These are phyloP conservation scores for Globisporangium polare DNA, from an alignment of 352 stramenopile genomes.

Conservation along the genomic window DNA sequence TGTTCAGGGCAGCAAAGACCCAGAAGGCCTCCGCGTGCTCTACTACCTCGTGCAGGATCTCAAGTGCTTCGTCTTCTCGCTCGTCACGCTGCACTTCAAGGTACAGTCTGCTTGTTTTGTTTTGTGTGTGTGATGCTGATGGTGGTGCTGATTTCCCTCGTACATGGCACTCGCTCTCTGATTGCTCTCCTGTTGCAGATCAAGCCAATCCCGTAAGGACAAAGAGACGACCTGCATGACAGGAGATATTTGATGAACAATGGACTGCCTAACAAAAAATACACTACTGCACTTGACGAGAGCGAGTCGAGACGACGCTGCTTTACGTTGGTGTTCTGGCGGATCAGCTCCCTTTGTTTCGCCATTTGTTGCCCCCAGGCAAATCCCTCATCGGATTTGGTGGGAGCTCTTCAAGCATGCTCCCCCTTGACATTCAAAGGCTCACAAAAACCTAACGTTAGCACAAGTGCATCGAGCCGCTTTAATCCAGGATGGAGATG, in stretches of 20 bases:
- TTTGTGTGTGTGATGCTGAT: neutral
- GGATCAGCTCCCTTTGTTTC: no score
- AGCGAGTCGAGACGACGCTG: no score
- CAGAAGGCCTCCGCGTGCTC: conserved; percentile 91
- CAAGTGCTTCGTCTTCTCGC: conserved; percentile 95
- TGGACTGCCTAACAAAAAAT: neutral
- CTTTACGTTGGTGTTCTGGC: no score
- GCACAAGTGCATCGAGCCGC: no score
- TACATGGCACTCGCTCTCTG: neutral
- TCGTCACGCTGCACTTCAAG: conserved; percentile 98
- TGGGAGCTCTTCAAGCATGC: no score
- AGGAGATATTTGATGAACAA: neutral
- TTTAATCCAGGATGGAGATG: no score
- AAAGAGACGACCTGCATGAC: neutral
- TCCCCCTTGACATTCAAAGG: no score
- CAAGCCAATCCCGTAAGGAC: conserved; percentile 89
- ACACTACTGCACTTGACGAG: neutral
- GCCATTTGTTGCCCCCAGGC: no score
- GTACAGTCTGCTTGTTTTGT: conserved; percentile 20
- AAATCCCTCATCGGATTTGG: no score
- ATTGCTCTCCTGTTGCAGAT: conserved; percentile 52
- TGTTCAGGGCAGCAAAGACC: conserved; percentile 95
- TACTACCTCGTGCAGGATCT: conserved; percentile 98
- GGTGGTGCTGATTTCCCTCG: no score
- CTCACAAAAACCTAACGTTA: no score